Percentiles rank a stretch among this genome's conserved stretches.
phyloP scores from a whole-genome alignment of 371 early-diverging fungal species.

The Syncephalastrum monosporum region DNA sequence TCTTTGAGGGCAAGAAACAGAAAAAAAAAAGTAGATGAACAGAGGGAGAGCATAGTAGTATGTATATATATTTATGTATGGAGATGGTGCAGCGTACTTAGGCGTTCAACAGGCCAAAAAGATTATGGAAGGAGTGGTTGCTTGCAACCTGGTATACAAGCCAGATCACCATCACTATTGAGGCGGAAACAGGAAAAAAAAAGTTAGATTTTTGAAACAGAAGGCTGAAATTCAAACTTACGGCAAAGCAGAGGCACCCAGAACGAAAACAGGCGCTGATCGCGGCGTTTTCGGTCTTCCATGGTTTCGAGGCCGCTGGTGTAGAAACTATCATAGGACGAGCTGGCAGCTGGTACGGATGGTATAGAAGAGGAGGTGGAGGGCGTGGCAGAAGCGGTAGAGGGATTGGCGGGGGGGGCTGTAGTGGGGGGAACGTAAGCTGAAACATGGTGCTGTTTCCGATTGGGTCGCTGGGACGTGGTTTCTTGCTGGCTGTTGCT shows the following conservation, averaged over 20 bases:
- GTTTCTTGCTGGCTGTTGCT: slow-evolving; percentile 12
- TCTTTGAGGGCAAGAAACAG: too few species aligned
- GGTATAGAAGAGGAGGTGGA: slow-evolving; percentile 8
- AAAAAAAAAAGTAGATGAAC: too few species aligned
- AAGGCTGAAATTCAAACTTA: slow-evolving; percentile 23
- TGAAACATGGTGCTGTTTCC: slow-evolving; percentile 18
- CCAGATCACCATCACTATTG: slow-evolving; percentile 41
- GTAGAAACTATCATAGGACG: slow-evolving; percentile 13
- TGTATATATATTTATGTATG: too few species aligned
- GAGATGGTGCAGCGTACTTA: too few species aligned
- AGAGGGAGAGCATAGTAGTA: too few species aligned
- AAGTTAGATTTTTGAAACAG: not conserved
- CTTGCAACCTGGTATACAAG: slow-evolving; percentile 34
- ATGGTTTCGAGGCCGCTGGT: slow-evolving; percentile 11
- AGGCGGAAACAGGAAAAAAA: slow-evolving; percentile 5
- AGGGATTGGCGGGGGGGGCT: slow-evolving; percentile 8
- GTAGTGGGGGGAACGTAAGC: slow-evolving; percentile 12
- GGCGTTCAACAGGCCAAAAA: too few species aligned
- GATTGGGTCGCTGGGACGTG: slow-evolving; percentile 8
- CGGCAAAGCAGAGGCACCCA: slow-evolving; percentile 50
- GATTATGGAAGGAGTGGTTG: slow-evolving; percentile 14
- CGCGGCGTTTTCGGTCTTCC: slow-evolving; percentile 33
- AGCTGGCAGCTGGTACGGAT: slow-evolving; percentile 3
- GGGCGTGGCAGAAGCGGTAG: slow-evolving; percentile 9
- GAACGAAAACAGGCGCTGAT: slow-evolving; percentile 41